Base-by-base conservation (phyloP, 2,329 filamentous ascomycete species). In the Aspergillus sp. region DNA sequence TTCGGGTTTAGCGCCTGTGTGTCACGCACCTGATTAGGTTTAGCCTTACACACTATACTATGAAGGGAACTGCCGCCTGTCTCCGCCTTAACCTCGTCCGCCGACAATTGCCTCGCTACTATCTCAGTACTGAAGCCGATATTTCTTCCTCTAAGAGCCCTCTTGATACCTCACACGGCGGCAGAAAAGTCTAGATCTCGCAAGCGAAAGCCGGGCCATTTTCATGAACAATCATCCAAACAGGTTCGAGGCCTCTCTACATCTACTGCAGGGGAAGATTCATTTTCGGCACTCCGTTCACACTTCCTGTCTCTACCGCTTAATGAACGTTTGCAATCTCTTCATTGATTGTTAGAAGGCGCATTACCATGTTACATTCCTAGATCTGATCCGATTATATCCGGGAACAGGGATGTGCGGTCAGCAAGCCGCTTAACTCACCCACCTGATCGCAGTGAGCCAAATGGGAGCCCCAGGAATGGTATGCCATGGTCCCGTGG, bases 271-370 rank as follows among this genome's bases (percentile, higher is more conserved):
- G 25, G 33, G 17, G 22, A 45, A 20, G 12, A 39, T 38, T 39
- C 44, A 30, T 45, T 38, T 39, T 38, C 44, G 5, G 25, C 4
- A 9, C 37, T 46, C 20, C 22, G 20, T 32, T 41, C 44, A 41
- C 23, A 27, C 33, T 46, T 46, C 44, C 10, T 41, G 37, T 46
- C 44, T 33, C n/a, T 41, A 27, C 35, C 37, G 23, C 35, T 46
- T 32, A 37, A 46, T 5, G 37, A 41, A 27, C 37, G 37, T 30
- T 30, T 41, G 22, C 44, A 41, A 41, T 41, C 41, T 30, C 10
- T 46, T 12, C 41, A 23, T n/a, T 46, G 37, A 13, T 2, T 35
- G 32, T 35, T 35, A 5, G 32, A 35, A 35, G 13, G 32, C 32
- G 32, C 32, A 6, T 37, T 46, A 30, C 23, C 44, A 32, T 35